A percentile compares a stretch with the other conserved stretches of the same genome.
Conservation (phyloP, 805 yeast genomes). For the Lipomyces yamanashiensis region DNA sequence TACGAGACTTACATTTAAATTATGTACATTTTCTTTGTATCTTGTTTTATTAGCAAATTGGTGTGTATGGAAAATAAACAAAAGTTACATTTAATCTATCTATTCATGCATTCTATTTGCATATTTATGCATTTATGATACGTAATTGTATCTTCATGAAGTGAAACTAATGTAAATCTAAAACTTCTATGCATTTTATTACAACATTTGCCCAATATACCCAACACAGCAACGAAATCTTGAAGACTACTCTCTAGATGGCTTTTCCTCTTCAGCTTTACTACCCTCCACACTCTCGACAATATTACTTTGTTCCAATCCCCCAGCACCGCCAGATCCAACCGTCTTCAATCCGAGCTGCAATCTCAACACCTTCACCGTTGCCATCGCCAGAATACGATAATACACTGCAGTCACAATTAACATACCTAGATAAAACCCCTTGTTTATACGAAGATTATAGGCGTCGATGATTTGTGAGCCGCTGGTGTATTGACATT, state of each 20-base stretch:
- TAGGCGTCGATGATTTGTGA: constrained; percentile 60
- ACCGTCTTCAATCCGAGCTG: constrained; percentile 3
- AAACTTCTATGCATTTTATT: no score
- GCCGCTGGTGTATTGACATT: constrained; percentile 60
- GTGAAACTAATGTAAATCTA: no score
- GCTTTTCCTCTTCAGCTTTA: not conserved
- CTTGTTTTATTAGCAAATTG: constrained; percentile 10
- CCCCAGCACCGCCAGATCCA: not conserved
- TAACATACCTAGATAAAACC: constrained; percentile 38
- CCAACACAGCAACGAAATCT: no score
- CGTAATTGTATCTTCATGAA: no score
- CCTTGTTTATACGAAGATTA: constrained; percentile 44
- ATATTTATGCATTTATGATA: not conserved
- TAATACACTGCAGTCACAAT: constrained; percentile 40
- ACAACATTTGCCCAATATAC: no score
- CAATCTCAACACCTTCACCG: constrained; percentile 37
- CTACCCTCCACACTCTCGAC: not conserved
- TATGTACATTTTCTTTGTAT: constrained; percentile 20
- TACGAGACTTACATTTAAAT: constrained; percentile 97
- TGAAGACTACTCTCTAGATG: no score
- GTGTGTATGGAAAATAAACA: constrained; percentile 12
- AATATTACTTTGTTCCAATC: not conserved
- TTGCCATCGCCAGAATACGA: constrained; percentile 38
- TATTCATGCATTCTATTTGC: not conserved
- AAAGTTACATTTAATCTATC: constrained; percentile 10